Evolutionary conservation across 140 eudicot species (phyloP), one percentile per base, ranked within the genome.

Genomic region (Erigeron philadelphicus): DNA sequence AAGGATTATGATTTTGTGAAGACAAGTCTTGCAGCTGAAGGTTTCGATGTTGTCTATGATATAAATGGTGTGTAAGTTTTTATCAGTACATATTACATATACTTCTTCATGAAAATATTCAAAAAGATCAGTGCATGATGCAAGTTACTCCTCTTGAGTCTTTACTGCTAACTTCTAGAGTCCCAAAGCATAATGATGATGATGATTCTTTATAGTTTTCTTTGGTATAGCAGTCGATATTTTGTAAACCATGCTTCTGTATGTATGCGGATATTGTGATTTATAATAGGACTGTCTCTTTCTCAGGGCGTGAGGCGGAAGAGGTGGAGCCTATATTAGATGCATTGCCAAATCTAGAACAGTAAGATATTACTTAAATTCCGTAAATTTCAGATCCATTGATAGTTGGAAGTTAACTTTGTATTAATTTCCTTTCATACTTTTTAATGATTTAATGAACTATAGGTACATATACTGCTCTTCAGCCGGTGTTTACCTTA

Each of bases 291-390:
- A 31, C 38, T 31, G 0, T 25, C 56, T 4, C 38, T 72, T 74
- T 61, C 53, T 67, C 80, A 91, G 97, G 97, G 50, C 95, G 98
- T 56, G 98, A 92, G 78, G 98, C 98, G 0, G 88, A 31, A 42
- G 98, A 92, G 83, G 96, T 92, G 60, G 95, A 84, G 72, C 98
- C 98, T n/a, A 92, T 92, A 76, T 61, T 92, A 77, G 98, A 92
- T 59, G 96, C 95, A 67, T 78, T 92, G 72, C 98, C 98, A 21
- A 92, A 92, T 44, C 82, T 92, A 35, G 95, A 92, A 81, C 96
- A 92, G 98, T 92, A 88, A 82, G 93, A 61, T 56, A 59, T 41
- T n/a, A 58, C 40, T 54, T 64, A 61, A 57, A 25, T 49, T 43
- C 25, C 45, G 52, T 41, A 18, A 61, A 48, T 11, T 11, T 58